Conservation (phyloP, 225 moss, liverwort and hornwort species). For the Physcomitrellopsis africana region DNA sequence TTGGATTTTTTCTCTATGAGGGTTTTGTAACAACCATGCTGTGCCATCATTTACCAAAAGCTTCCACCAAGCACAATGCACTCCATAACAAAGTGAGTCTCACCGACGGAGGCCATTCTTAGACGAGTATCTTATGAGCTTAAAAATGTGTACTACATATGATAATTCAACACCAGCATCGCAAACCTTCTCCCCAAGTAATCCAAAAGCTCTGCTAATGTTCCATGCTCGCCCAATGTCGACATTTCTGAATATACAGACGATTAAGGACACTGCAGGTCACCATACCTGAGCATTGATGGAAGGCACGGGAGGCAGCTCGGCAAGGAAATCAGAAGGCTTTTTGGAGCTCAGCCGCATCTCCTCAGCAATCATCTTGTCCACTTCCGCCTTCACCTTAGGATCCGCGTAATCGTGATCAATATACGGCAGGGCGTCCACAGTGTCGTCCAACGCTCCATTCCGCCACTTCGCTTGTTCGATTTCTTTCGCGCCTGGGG, state of each 20-base stretch:
- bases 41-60: neutral
- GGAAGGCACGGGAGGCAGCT: constrained; percentile 70
- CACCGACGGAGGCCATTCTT: neutral
- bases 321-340: constrained; percentile 83
- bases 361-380: constrained; percentile 89
- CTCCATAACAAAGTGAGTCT: neutral
- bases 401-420: constrained; percentile 87
- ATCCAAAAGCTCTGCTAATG: constrained; percentile 14
- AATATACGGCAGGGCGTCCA: constrained; percentile 92
- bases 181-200: neutral
- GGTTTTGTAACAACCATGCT: neutral
- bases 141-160: neutral
- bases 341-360: constrained; percentile 78
- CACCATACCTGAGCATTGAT: constrained; percentile 68
- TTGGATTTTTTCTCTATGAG: neutral
- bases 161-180: neutral
- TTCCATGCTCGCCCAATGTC: neutral
- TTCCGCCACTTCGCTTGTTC: constrained; percentile 73
- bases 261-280: neutral
- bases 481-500: constrained; percentile 44
- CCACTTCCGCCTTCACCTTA: constrained; percentile 85
- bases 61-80: neutral
- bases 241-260: neutral
- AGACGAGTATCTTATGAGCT: neutral
- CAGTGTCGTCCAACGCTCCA: constrained; percentile 59